Base-by-base conservation (phyloP, 495 filamentous ascomycete species). In the Massariosphaeria phaeospora region DNA sequence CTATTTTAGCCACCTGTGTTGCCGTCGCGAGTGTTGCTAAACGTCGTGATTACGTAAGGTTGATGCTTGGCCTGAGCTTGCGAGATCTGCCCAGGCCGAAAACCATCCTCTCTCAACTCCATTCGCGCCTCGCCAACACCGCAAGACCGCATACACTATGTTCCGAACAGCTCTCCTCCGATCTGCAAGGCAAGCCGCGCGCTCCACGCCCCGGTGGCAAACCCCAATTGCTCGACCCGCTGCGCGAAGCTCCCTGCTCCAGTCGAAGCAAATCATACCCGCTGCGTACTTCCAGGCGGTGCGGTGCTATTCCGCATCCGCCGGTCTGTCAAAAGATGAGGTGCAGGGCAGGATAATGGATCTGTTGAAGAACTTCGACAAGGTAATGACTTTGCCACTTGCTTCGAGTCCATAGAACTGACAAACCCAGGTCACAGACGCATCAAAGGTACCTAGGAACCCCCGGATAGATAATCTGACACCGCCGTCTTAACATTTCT, bases 351-450 rank as follows among this genome's bases (percentile, higher is more conserved):
- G 93, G 66, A 97, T 98, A 79, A 79, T 95, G 73, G 83, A 86
- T 74, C 78, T 98, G 52, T 72, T 98, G 70, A 84, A 85, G 69
- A 88, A 86, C 69, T 98, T 97, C 74, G 93, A 98, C 76, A 98
- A 98, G 85, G 93, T 96, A 72, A 63, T 84, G 75, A 35, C 43
- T 52, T 42, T 15, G 48, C 23, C 13, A 26, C 43, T 33, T 26
- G 30, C 18, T 3, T 31, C 24, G 29, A 48, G 18, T 38, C 12
- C n/a, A 43, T 33, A 12, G 38, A 26, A 46, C 61, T 54, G 52
- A 65, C 31, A 18, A 26, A 26, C 23, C 15, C 61, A 74, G 72
- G 70, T 74, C 54, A 64, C 50, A 31, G 70, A 74, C 46, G 43
- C 64, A 33, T 63, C 68, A n/a, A 74, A 73, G 71, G 71, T 73